These are phyloP conservation scores for Choanephora cucurbitarum DNA, from an alignment of 371 early-diverging fungal species.

Conservation along the genomic window DNA sequence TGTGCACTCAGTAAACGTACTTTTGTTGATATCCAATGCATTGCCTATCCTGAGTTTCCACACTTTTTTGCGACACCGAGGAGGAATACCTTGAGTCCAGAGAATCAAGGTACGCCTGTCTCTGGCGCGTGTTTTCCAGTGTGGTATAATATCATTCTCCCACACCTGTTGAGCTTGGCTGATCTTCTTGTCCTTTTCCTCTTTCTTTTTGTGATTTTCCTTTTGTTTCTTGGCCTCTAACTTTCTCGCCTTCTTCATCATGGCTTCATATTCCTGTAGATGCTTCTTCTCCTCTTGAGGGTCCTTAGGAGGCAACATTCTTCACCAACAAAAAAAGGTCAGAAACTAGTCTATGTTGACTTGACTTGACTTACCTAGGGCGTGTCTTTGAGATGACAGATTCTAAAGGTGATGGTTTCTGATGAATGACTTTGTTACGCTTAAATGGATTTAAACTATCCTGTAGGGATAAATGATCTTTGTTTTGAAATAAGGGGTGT, in stretches of 20 bases:
- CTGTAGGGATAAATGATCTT: too few species aligned
- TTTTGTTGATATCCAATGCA: slow-evolving; percentile 33
- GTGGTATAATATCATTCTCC: slow-evolving; percentile 48
- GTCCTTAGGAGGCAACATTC: slow-evolving; percentile 54
- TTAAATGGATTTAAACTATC: slow-evolving; percentile 44
- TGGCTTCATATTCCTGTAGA: slow-evolving; percentile 47
- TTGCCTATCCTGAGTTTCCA: slow-evolving; percentile 52
- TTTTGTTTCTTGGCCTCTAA: slow-evolving; percentile 47
- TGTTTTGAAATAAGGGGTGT: too few species aligned
- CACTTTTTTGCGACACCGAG: slow-evolving; percentile 46
- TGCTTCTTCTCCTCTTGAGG: slow-evolving; percentile 53
- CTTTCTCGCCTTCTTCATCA: slow-evolving; percentile 53
- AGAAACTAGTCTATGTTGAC: neutral
- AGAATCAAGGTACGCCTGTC: slow-evolving; percentile 37
- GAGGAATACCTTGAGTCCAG: slow-evolving; percentile 52
- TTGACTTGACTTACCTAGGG: slow-evolving; percentile 51
- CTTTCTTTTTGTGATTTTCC: slow-evolving; percentile 23
- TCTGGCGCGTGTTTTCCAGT: slow-evolving; percentile 39
- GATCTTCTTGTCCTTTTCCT: slow-evolving; percentile 35
- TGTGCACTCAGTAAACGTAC: slow-evolving; percentile 19
- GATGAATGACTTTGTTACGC: slow-evolving; percentile 27
- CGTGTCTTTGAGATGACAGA: slow-evolving; percentile 51
- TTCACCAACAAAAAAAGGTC: too few species aligned
- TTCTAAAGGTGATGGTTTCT: slow-evolving; percentile 49
- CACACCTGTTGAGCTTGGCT: slow-evolving; percentile 31